Evolutionary conservation across 495 filamentous ascomycete genomes (phyloP).

Genomic region (Penicillium samsonianum): DNA sequence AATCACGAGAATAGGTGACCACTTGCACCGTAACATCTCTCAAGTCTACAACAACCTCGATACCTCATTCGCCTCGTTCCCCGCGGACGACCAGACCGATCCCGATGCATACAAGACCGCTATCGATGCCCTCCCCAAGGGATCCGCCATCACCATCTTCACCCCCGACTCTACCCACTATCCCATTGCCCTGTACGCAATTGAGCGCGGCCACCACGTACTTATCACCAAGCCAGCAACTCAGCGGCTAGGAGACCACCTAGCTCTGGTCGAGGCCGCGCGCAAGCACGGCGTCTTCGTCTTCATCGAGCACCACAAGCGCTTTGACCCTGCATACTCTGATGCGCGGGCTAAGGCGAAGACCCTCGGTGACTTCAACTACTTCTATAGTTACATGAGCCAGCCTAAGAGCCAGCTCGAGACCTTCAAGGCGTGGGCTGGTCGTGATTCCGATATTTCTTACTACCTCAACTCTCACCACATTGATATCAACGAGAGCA

Average conservation of each 20-base stretch:
- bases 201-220: slow-evolving; percentile 82
- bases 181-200: slow-evolving; percentile 92
- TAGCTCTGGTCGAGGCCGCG: slow-evolving; percentile 68
- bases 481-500: slow-evolving; percentile 84
- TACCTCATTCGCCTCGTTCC: slow-evolving; percentile 78
- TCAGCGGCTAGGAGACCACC: slow-evolving; percentile 77
- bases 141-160: slow-evolving; percentile 94
- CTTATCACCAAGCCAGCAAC: slow-evolving; percentile 95
- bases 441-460: slow-evolving; percentile 84
- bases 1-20: slow-evolving; percentile 57
- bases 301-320: slow-evolving; percentile 95
- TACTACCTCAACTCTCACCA: slow-evolving; percentile 97
- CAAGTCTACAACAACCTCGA: slow-evolving; percentile 86
- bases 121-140: slow-evolving; percentile 79
- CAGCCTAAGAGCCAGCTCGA: slow-evolving; percentile 92
- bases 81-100: slow-evolving; percentile 67
- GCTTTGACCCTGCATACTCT: slow-evolving; percentile 88
- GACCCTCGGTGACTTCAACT: slow-evolving; percentile 87
- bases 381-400: slow-evolving; percentile 96
- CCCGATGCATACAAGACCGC: slow-evolving; percentile 85
- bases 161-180: slow-evolving; percentile 93
- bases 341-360: slow-evolving; percentile 75
- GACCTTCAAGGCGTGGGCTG: slow-evolving; percentile 96
- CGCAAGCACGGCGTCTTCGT: slow-evolving; percentile 81
- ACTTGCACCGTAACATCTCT: slow-evolving; percentile 85